These are phyloP conservation scores for Mollisiaceae sp. DNA, from an alignment of 2,329 filamentous ascomycete genomes.

Conservation along the genomic window DNA sequence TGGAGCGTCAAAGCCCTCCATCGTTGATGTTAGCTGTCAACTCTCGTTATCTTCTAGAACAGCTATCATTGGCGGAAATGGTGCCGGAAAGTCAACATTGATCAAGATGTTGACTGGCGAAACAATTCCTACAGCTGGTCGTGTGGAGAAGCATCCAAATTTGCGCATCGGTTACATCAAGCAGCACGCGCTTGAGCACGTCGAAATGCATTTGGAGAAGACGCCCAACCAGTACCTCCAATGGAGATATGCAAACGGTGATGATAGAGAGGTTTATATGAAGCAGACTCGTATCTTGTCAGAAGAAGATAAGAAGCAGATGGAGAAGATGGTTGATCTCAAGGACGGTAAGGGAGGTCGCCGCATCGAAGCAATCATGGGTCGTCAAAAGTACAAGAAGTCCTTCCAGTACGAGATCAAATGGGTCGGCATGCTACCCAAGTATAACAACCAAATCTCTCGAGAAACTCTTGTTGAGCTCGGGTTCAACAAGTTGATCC, in stretches of 20 bases:
- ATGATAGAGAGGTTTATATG: constrained; percentile 95
- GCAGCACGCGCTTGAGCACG: constrained; percentile 98
- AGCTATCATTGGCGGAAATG: constrained; percentile 95
- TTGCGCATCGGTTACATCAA: constrained; percentile 99
- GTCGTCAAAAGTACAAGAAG: constrained; percentile 99
- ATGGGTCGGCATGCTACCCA: constrained; percentile 87
- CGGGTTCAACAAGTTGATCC: constrained; percentile 91
- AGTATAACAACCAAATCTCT: constrained; percentile 90
- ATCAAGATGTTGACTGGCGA: constrained; percentile 98
- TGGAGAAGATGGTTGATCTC: constrained; percentile 88
- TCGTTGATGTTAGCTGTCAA: constrained; percentile 84
- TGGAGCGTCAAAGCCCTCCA: constrained; percentile 84
- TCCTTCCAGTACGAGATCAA: constrained; percentile 98
- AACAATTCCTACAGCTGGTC: constrained; percentile 79
- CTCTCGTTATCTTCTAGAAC: constrained; percentile 89
- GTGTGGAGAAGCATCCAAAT: constrained; percentile 98
- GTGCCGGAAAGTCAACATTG: constrained; percentile 96
- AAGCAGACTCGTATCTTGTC: constrained; percentile 95
- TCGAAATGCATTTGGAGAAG: constrained; percentile 99
- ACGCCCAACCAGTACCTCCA: constrained; percentile 98
- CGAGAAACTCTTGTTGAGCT: constrained; percentile 86
- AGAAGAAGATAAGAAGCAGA: constrained; percentile 82
- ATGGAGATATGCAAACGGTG: constrained; percentile 97
- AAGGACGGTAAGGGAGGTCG: constrained; percentile 79
- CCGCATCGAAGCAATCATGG: constrained; percentile 87